Percentiles rank a stretch among this genome's conserved stretches.
phyloP scores from a whole-genome alignment of 2,329 filamentous ascomycete species.

The Coniochaeta sp. region DNA sequence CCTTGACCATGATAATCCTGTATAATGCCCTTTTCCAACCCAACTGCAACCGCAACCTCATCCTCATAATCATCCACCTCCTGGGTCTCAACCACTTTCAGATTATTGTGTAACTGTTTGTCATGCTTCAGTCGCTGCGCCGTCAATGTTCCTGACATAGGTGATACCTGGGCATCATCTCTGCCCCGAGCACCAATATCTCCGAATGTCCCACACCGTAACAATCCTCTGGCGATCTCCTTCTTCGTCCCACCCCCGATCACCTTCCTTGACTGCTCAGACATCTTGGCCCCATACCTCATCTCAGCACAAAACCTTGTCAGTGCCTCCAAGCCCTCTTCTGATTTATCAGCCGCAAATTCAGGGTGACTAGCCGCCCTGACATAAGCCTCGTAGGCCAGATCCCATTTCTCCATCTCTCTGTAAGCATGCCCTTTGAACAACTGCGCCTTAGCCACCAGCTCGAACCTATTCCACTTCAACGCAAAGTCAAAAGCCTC shows the following conservation, averaged over 20 bases:
- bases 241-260: background rate
- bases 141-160: background rate
- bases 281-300: background rate
- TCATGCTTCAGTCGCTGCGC: background rate
- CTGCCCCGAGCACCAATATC: background rate
- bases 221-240: background rate
- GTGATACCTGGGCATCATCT: background rate
- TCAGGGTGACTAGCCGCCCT: conserved; percentile 10
- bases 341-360: background rate
- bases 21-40: background rate
- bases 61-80: background rate
- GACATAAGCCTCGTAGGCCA: conserved; percentile 13
- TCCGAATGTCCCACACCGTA: background rate
- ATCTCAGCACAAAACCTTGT: background rate
- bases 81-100: background rate
- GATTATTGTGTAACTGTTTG: background rate
- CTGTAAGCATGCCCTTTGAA: conserved; percentile 16
- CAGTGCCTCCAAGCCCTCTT: conserved; percentile 1
- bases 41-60: too few species aligned
- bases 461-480: conserved; percentile 6
- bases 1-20: background rate
- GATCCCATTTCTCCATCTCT: conserved; percentile 13
- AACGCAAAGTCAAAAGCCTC: conserved; percentile 10
- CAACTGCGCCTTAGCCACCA: conserved; percentile 13
- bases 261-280: background rate